phyloP scores from a whole-genome alignment of 208 protist species.

The Eutreptiella sp. region DNA sequence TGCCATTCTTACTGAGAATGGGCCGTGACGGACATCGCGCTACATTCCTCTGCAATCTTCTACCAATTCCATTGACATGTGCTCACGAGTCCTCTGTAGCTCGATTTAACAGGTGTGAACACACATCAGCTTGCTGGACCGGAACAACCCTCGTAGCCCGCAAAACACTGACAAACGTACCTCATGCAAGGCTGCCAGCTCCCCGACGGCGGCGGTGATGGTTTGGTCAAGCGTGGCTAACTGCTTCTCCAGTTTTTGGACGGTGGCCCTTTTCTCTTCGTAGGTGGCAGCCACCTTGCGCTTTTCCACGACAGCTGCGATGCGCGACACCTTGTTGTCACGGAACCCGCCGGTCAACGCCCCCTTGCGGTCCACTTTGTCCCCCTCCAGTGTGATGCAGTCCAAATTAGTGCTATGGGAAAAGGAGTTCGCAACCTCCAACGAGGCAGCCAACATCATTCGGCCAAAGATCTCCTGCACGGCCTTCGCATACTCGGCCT shows the following conservation, averaged over 20 bases:
- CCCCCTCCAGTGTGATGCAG: conserved; percentile 87
- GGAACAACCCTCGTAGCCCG: no score
- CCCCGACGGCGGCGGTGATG: neutral
- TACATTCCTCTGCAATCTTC: no score
- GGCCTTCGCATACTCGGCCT: conserved; percentile 62
- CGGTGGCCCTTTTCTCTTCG: conserved; percentile 32
- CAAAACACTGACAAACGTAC: no score
- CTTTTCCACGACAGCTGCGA: conserved; percentile 53
- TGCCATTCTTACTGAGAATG: no score
- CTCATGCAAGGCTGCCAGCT: neutral
- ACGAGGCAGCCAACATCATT: conserved; percentile 68
- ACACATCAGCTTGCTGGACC: no score
- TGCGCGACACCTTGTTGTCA: conserved; percentile 62
- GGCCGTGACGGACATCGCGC: no score
- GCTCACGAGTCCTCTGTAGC: no score
- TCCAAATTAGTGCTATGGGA: conserved; percentile 67
- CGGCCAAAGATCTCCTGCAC: conserved; percentile 87
- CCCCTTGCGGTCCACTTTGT: conserved; percentile 73
- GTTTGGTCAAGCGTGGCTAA: conserved; percentile 3
- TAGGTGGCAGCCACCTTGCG: conserved; percentile 36
- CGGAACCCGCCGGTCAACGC: conserved; percentile 91
- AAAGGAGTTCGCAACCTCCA: conserved; percentile 67
- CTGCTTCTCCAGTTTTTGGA: conserved; percentile 32
- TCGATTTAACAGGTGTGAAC: no score
- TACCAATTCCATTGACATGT: no score